Evolutionary conservation across 345 rosid genomes (phyloP).

Genomic region (Gossypium arboreum): DNA sequence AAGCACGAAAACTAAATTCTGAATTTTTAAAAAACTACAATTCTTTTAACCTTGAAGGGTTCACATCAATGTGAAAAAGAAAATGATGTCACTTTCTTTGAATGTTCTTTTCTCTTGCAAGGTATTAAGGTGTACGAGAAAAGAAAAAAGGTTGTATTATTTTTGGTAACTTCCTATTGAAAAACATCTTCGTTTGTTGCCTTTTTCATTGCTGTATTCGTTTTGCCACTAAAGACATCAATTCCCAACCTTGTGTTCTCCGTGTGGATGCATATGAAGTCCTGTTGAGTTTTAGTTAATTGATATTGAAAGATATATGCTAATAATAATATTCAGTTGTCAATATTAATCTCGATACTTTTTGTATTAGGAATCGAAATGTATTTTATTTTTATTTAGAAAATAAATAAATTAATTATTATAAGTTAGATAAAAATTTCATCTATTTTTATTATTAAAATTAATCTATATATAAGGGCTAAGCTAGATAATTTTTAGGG

Average conservation of each 20-base stretch:
- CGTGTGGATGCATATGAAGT: neutral
- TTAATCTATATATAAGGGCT: too few species aligned
- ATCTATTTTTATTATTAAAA: too few species aligned
- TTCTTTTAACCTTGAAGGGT: conserved; percentile 19
- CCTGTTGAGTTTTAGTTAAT: neutral
- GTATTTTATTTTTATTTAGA: too few species aligned
- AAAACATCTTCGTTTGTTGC: neutral
- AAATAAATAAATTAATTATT: too few species aligned
- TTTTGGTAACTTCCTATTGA: conserved; percentile 4
- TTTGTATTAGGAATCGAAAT: too few species aligned
- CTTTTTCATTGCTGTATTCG: neutral
- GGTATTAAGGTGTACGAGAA: neutral
- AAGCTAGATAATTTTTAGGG: too few species aligned
- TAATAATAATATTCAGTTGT: too few species aligned
- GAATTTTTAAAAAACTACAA: too few species aligned
- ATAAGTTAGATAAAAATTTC: too few species aligned
- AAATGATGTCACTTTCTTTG: neutral
- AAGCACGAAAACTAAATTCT: too few species aligned
- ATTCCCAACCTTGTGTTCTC: neutral
- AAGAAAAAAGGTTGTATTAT: neutral
- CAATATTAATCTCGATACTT: too few species aligned
- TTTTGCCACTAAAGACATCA: neutral
- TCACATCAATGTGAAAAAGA: conserved; percentile 24
- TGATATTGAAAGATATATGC: neutral
- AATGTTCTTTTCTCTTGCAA: conserved; percentile 2